phyloP scores from a whole-genome alignment of 176 grass and related monocot species.

The Avena sativa region DNA sequence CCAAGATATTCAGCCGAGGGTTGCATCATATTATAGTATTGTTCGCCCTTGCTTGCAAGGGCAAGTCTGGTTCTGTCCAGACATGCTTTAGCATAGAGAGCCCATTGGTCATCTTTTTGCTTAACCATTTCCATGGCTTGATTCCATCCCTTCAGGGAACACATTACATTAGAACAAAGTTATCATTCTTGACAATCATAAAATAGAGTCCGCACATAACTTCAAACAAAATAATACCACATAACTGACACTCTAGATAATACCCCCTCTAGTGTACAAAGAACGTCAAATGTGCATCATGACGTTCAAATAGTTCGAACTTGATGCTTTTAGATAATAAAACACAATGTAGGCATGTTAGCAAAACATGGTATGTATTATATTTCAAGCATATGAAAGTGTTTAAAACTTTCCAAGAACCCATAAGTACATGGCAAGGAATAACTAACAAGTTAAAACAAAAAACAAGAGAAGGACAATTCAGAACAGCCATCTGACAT shows the following conservation, averaged over 20 bases:
- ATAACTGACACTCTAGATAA: constrained; percentile 11
- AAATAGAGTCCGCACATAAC: constrained; percentile 26
- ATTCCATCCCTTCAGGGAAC: constrained; percentile 86
- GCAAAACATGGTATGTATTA: neutral
- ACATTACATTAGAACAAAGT: constrained; percentile 39
- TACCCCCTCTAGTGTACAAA: neutral
- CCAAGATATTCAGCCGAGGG: constrained; percentile 97
- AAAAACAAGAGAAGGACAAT: constrained; percentile 12
- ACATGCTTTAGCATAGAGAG: constrained; percentile 91
- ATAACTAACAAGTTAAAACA: constrained; percentile 10
- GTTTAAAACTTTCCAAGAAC: neutral
- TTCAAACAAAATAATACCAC: constrained; percentile 25
- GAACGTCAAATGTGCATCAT: constrained; percentile 29
- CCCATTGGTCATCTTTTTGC: constrained; percentile 80
- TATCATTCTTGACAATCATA: constrained; percentile 19
- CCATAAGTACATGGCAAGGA: constrained; percentile 13
- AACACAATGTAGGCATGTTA: neutral
- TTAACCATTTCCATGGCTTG: constrained; percentile 82
- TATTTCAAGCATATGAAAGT: constrained; percentile 24
- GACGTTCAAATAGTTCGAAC: constrained; percentile 29
- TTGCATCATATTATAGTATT: constrained; percentile 85
- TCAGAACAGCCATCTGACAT: neutral
- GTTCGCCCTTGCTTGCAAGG: constrained; percentile 83
- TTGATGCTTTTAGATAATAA: neutral
- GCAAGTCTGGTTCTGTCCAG: constrained; percentile 96